phyloP scores from a whole-genome alignment of 345 rosid genomes.

The Syzygium grande region DNA sequence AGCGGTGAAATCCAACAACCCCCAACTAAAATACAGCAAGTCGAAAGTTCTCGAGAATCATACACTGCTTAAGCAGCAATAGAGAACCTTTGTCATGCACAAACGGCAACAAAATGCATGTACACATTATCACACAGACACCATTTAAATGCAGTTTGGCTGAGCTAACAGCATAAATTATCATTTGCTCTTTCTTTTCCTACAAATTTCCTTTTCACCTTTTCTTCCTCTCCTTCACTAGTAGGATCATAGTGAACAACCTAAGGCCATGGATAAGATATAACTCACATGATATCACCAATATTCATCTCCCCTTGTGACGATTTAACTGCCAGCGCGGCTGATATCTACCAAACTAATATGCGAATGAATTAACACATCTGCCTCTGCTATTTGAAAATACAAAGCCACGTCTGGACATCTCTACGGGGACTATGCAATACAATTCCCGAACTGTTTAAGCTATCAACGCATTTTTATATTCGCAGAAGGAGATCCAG shows the following conservation, averaged over 20 bases:
- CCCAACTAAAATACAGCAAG: background rate
- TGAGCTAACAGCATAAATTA: background rate
- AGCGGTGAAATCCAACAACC: background rate
- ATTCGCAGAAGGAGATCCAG: background rate
- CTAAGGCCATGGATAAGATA: background rate
- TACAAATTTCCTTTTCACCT: background rate
- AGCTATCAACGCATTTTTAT: background rate
- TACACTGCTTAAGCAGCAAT: background rate
- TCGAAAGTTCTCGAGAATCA: background rate
- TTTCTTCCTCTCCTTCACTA: no score
- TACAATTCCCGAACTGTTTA: background rate
- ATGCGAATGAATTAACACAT: background rate
- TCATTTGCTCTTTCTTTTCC: background rate
- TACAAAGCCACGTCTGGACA: background rate
- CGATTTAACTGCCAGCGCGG: background rate
- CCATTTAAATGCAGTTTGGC: background rate
- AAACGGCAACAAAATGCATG: background rate
- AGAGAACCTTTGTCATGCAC: background rate
- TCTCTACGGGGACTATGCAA: background rate
- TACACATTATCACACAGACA: background rate
- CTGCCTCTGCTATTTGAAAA: background rate
- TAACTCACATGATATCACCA: background rate
- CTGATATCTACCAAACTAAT: background rate
- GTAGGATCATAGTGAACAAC: background rate
- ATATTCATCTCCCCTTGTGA: background rate